Conservation (phyloP, 2,329 filamentous ascomycete species). For the Amauroascus niger region DNA sequence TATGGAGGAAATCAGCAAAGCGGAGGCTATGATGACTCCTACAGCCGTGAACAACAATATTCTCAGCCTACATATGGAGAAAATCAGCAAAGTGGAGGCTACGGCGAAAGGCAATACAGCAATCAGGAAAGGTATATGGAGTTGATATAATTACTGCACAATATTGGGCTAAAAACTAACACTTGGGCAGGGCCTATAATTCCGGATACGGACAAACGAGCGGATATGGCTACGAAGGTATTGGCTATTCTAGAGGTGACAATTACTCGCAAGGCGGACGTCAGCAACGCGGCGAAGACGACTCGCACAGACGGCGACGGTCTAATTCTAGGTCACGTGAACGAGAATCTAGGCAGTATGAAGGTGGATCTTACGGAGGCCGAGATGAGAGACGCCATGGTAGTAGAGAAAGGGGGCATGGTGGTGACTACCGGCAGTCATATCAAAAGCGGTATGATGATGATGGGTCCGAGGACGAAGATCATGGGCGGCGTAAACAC, state of each 20-base stretch:
- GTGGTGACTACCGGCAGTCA: constrained; percentile 3
- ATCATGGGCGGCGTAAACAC: constrained; percentile 14
- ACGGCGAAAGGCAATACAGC: neutral
- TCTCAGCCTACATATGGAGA: constrained; percentile 1
- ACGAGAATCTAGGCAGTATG: constrained; percentile 13
- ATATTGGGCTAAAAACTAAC: neutral
- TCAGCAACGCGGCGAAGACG: constrained; percentile 7
- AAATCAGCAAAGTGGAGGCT: constrained; percentile 5
- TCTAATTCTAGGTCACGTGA: constrained; percentile 12
- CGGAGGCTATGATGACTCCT: neutral
- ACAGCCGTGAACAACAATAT: constrained; percentile 6
- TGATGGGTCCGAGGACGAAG: constrained; percentile 14
- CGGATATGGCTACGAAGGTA: constrained; percentile 6
- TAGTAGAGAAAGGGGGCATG: constrained; percentile 20
- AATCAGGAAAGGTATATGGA: neutral
- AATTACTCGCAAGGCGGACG: constrained; percentile 4
- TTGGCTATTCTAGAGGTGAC: constrained; percentile 6
- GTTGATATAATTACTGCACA: neutral
- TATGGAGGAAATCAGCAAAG: constrained; percentile 6
- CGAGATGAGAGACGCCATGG: constrained; percentile 19
- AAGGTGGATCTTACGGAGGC: constrained; percentile 13
- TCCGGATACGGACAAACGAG: neutral
- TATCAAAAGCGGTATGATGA: constrained; percentile 18
- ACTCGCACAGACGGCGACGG: constrained; percentile 2
- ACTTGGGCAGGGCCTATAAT: constrained; percentile 1